A percentile compares a stretch with the other conserved stretches of the same genome.
phyloP scores from a whole-genome alignment of 331 rosid genomes.

The Stylosanthes scabra region DNA sequence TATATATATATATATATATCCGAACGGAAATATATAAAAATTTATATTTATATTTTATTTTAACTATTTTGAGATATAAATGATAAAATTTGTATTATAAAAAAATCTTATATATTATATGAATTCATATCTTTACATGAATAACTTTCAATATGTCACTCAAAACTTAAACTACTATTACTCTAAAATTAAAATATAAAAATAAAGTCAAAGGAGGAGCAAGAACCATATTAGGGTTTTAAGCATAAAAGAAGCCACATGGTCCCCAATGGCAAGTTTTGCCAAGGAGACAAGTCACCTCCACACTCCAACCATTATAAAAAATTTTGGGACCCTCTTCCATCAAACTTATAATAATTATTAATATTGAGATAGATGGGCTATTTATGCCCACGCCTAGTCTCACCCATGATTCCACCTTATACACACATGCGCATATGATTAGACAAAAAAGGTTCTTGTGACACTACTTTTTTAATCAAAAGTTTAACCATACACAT shows the following conservation, averaged over 20 bases:
- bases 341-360: slow-evolving; percentile 42
- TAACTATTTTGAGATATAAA: too few species aligned
- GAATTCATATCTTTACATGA: too few species aligned
- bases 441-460: slow-evolving; percentile 41
- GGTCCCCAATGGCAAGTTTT: slow-evolving; percentile 53
- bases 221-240: slow-evolving; percentile 28
- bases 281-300: slow-evolving; percentile 42
- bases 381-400: slow-evolving; percentile 57
- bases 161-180: too few species aligned
- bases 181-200: neutral
- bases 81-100: too few species aligned
- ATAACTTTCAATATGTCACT: too few species aligned
- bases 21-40: too few species aligned
- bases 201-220: slow-evolving; percentile 31
- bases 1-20: too few species aligned
- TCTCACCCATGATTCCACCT: slow-evolving; percentile 47
- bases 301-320: slow-evolving; percentile 46
- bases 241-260: slow-evolving; percentile 55
- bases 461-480: neutral
- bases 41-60: too few species aligned
- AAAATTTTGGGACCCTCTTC: slow-evolving; percentile 45
- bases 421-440: slow-evolving; percentile 53
- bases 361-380: slow-evolving; percentile 48
- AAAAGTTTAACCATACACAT: too few species aligned
- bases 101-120: too few species aligned